These are phyloP conservation scores for Cardamine occulta DNA, from an alignment of 345 rosid genomes.

Conservation along the genomic window DNA sequence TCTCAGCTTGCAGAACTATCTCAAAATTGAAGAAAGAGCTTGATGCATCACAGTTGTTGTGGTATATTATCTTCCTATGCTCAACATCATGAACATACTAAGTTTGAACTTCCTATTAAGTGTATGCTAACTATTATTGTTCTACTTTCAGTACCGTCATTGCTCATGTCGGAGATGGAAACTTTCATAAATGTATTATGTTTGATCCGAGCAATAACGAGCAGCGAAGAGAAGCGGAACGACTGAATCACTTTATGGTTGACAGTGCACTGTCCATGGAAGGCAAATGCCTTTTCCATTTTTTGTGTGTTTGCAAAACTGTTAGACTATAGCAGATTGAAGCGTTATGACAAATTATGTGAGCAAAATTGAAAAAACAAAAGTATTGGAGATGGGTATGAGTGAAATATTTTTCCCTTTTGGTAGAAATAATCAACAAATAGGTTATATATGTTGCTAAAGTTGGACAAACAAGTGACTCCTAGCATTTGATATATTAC, in stretches of 20 bases:
- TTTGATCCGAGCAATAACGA: constrained; percentile 76
- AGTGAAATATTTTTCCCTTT: too few relatives aligned
- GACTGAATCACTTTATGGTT: constrained; percentile 82
- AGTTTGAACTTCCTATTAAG: background rate
- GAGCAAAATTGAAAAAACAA: too few relatives aligned
- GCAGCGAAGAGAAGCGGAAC: constrained; percentile 72
- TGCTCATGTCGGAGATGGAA: constrained; percentile 98
- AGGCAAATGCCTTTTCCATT: constrained; percentile 50
- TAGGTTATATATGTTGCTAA: constrained; percentile 14
- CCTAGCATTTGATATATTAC: background rate
- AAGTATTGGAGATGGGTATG: too few relatives aligned
- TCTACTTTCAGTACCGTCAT: constrained; percentile 64
- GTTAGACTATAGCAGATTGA: constrained; percentile 39
- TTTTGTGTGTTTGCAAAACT: constrained; percentile 60
- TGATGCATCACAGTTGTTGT: constrained; percentile 67
- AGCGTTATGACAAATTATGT: background rate
- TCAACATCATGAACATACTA: constrained; percentile 13
- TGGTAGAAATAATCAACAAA: background rate
- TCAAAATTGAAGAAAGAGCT: constrained; percentile 72
- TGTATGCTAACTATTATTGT: constrained; percentile 11
- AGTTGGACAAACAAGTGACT: constrained; percentile 8
- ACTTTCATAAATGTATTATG: constrained; percentile 77
- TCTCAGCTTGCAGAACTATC: constrained; percentile 82
- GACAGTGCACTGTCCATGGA: constrained; percentile 80
- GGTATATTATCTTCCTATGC: constrained; percentile 50